A percentile compares a stretch with the other conserved stretches of the same genome.
Evolutionary conservation across 1,284 basidiomycete species (phyloP).

Genomic region (Inonotus obliquus): DNA sequence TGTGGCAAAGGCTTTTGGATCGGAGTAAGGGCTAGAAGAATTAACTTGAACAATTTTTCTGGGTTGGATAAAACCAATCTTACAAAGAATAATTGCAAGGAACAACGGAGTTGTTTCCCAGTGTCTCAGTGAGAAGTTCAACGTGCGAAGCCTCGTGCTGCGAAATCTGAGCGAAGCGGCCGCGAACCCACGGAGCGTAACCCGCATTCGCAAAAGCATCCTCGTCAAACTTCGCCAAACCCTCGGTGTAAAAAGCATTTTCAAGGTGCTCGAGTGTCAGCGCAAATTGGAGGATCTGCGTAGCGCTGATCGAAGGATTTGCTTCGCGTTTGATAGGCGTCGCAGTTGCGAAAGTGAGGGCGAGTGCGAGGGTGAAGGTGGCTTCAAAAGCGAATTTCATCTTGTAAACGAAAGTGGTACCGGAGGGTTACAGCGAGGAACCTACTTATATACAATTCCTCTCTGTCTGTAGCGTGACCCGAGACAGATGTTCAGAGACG

Average conservation of each 20-base stretch:
- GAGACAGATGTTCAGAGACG: background rate
- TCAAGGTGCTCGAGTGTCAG: constrained; percentile 70
- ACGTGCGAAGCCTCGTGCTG: constrained; percentile 36
- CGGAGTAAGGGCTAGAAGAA: constrained; percentile 26
- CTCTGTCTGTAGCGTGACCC: background rate
- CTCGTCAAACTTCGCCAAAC: constrained; percentile 41
- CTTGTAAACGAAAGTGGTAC: background rate
- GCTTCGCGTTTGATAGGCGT: constrained; percentile 5
- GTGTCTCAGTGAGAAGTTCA: constrained; percentile 37
- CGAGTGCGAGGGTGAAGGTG: background rate
- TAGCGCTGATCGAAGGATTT: background rate
- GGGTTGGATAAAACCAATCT: background rate
- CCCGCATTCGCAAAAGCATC: constrained; percentile 50
- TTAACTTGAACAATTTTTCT: constrained; percentile 22
- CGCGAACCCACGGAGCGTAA: constrained; percentile 44
- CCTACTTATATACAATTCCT: too few relatives aligned
- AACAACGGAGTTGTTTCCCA: constrained; percentile 38
- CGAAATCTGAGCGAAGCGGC: constrained; percentile 33
- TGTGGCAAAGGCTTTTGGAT: constrained; percentile 33
- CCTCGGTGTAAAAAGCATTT: constrained; percentile 53
- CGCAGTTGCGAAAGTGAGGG: background rate
- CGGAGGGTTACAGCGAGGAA: too few relatives aligned
- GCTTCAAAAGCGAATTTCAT: constrained; percentile 8
- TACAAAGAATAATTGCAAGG: constrained; percentile 37
- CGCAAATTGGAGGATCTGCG: constrained; percentile 40